These are phyloP conservation scores for Metschnikowia kunwiensis DNA, from an alignment of 805 yeast genomes.

Conservation along the genomic window DNA sequence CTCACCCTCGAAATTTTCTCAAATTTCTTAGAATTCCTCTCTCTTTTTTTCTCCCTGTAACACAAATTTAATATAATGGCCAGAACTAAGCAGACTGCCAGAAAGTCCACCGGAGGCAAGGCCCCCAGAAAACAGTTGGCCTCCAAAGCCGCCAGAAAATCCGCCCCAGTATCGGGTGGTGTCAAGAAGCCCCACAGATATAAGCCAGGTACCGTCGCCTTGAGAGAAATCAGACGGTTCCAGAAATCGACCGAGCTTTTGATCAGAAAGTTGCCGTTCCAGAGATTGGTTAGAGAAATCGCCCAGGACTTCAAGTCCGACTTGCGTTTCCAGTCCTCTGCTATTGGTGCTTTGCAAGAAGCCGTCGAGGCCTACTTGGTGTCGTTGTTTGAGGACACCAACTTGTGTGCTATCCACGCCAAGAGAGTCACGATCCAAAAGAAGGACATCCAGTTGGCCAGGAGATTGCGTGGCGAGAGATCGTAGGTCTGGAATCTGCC, in stretches of 20 bases:
- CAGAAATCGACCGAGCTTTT: constrained; percentile 45
- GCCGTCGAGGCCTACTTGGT: constrained; percentile 47
- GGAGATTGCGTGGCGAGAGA: constrained; percentile 49
- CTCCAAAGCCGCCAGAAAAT: constrained; percentile 47
- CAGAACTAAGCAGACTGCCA: constrained; percentile 47
- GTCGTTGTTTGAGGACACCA: constrained; percentile 45
- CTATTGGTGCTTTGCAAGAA: constrained; percentile 47
- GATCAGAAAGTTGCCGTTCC: constrained; percentile 47
- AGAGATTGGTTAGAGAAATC: constrained; percentile 46
- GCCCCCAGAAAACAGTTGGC: constrained; percentile 50
- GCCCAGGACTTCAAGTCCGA: constrained; percentile 47
- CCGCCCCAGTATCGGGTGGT: constrained; percentile 47
- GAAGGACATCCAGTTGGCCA: constrained; percentile 47
- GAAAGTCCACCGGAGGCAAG: constrained; percentile 48
- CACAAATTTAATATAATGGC: constrained; percentile 40
- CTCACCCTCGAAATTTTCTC: not conserved
- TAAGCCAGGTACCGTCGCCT: constrained; percentile 49
- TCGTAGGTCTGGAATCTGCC: constrained; percentile 17
- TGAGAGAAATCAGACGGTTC: constrained; percentile 48
- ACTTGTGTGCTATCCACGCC: constrained; percentile 48
- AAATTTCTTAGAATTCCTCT: no score
- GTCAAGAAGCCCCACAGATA: constrained; percentile 49
- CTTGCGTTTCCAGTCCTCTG: constrained; percentile 45
- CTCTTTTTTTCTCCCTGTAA: no score
- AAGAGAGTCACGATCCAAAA: constrained; percentile 47